Evolutionary conservation across 441 rosid genomes (phyloP).

Genomic region (Adansonia gregorii): DNA sequence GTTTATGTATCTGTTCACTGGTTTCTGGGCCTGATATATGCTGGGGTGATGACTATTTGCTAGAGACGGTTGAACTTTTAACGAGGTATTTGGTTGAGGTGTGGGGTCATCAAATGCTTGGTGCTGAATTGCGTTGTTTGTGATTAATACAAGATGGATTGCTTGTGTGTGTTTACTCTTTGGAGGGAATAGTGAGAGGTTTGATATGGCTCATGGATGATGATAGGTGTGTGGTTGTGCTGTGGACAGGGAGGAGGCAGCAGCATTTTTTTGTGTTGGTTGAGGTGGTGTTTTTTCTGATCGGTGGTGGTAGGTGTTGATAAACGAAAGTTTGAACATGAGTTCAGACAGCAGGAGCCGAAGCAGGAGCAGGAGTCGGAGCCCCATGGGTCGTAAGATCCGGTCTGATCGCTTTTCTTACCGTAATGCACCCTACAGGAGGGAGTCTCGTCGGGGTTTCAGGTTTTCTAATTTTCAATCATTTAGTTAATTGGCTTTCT

Average conservation of each 20-base stretch:
- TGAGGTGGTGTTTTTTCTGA: conserved; percentile 44
- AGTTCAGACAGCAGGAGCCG: conserved; percentile 72
- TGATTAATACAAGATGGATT: conserved; percentile 42
- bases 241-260: conserved; percentile 73
- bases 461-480: conserved; percentile 58
- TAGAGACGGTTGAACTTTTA: conserved; percentile 34
- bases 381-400: conserved; percentile 86
- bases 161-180: conserved; percentile 48
- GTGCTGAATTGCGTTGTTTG: conserved; percentile 38
- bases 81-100: conserved; percentile 43
- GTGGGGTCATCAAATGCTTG: conserved; percentile 28
- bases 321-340: conserved; percentile 56
- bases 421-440: conserved; percentile 84
- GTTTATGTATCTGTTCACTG: conserved; percentile 28
- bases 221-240: conserved; percentile 66
- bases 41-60: conserved; percentile 35
- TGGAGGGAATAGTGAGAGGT: conserved; percentile 50
- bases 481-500: conserved; percentile 31
- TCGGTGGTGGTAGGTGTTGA: conserved; percentile 50
- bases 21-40: conserved; percentile 23
- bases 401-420: conserved; percentile 77
- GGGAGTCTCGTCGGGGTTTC: conserved; percentile 78
- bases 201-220: conserved; percentile 59
- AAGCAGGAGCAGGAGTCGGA: conserved; percentile 71
- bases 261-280: conserved; percentile 45